Conservation (phyloP, 441 rosid species). For the Populus hybrid region DNA sequence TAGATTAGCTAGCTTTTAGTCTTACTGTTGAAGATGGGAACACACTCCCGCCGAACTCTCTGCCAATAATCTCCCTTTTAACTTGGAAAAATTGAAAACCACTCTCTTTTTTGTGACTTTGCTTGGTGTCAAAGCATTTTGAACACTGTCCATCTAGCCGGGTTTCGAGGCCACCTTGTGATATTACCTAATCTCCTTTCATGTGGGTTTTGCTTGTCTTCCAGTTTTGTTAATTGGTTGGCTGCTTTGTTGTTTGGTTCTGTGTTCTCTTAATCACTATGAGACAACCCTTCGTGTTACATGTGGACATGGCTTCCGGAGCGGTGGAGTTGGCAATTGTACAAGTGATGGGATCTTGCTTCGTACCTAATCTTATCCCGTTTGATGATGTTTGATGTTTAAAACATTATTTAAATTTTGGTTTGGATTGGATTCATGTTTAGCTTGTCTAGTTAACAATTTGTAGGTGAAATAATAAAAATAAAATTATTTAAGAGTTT, state of each 20-base stretch:
- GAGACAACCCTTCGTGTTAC: constrained; percentile 5
- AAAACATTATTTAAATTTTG: not conserved
- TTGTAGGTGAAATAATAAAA: too few species aligned
- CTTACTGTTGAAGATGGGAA: not conserved
- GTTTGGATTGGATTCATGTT: not conserved
- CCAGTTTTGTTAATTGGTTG: not conserved
- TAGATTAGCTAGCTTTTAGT: not conserved
- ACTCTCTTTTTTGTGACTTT: not conserved
- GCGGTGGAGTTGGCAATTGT: constrained; percentile 9
- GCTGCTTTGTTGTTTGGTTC: not conserved
- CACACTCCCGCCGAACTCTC: constrained; percentile 27
- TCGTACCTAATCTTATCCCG: constrained; percentile 2
- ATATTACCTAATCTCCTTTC: not conserved
- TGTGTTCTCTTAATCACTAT: not conserved
- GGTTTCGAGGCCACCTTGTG: constrained; percentile 22
- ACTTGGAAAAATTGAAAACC: not conserved
- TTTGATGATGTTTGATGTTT: not conserved
- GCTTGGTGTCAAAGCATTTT: constrained; percentile 8
- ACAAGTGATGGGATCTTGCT: constrained; percentile 1
- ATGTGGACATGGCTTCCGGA: constrained; percentile 15
- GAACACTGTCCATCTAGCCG: constrained; percentile 8
- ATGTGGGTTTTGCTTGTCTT: not conserved
- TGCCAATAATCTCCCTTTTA: constrained; percentile 13
- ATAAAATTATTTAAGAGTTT: accelerated
- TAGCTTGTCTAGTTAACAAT: not conserved